Evolutionary conservation across 768 basidiomycete species (phyloP).

Genomic region (Epithele typhae): DNA sequence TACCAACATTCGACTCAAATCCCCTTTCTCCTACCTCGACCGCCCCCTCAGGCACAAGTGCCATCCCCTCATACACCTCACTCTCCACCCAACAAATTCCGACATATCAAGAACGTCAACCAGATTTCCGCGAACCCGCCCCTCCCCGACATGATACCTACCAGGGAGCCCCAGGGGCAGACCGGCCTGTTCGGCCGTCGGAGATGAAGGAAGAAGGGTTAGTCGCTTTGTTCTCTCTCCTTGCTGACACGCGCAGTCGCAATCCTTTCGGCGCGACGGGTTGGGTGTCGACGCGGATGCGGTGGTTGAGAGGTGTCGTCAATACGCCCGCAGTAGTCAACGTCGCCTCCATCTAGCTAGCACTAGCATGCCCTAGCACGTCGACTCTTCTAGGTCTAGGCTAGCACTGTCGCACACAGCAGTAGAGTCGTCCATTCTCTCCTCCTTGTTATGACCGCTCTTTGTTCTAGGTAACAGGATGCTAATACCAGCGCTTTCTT

Average conservation of each 20-base stretch:
- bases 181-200: conserved; percentile 72
- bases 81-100: conserved; percentile 65
- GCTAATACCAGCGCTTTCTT: conserved; percentile 73
- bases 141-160: conserved; percentile 35
- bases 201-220: conserved; percentile 99
- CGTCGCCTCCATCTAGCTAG: conserved; percentile 55
- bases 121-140: conserved; percentile 44
- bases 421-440: conserved; percentile 66
- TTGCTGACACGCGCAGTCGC: too few relatives aligned
- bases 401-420: conserved; percentile 56
- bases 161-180: conserved; percentile 34
- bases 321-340: conserved; percentile 23
- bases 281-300: conserved; percentile 18
- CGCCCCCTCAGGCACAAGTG: conserved; percentile 14
- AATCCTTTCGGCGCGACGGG: too few relatives aligned
- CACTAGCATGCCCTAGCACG: conserved; percentile 49
- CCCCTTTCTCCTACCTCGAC: conserved; percentile 18
- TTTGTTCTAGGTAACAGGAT: conserved; percentile 70
- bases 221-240: conserved; percentile 35
- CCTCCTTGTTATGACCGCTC: conserved; percentile 49
- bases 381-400: conserved; percentile 57
- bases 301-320: conserved; percentile 20
- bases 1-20: too few relatives aligned
- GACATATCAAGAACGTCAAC: conserved; percentile 67
- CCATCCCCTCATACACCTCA: conserved; percentile 32